A percentile compares a stretch with the other conserved stretches of the same genome.
Evolutionary conservation across 306 rosid genomes (phyloP).

Genomic region (Prunus kanzakura): DNA sequence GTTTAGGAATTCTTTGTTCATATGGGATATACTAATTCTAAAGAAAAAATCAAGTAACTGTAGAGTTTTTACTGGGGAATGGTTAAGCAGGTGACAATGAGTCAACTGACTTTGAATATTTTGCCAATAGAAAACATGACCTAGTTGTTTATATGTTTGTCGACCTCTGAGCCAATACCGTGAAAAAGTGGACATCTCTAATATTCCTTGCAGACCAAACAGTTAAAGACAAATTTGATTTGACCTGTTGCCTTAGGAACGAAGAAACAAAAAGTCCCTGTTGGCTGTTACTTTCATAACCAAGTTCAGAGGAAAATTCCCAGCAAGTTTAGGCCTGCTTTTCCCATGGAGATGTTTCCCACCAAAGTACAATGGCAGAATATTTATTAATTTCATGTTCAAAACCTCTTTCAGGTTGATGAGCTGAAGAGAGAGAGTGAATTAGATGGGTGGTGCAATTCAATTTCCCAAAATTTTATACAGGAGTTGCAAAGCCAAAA

Average conservation of each 20-base stretch:
- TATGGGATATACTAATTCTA: too few species aligned
- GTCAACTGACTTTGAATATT: background rate
- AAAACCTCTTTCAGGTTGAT: background rate
- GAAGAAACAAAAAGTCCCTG: background rate
- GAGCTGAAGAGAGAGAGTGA: too few species aligned
- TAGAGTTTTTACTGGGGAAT: too few species aligned
- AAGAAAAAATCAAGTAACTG: too few species aligned
- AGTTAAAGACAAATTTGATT: background rate
- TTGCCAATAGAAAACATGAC: background rate
- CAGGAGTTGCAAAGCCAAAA: too few species aligned
- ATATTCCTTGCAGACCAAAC: slow-evolving; percentile 1
- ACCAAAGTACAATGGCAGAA: background rate
- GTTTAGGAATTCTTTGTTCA: too few species aligned
- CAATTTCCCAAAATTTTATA: too few species aligned
- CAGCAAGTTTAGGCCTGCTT: background rate
- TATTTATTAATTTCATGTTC: background rate
- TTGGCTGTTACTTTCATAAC: background rate
- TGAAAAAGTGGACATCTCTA: background rate
- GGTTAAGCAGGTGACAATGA: too few species aligned
- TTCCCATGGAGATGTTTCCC: background rate
- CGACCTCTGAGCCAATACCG: background rate
- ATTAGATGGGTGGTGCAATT: too few species aligned
- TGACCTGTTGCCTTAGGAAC: slow-evolving; percentile 2
- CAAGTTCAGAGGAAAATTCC: background rate
- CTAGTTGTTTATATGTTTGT: background rate